phyloP scores from a whole-genome alignment of 345 rosid species.

The Sapria himalayana region DNA sequence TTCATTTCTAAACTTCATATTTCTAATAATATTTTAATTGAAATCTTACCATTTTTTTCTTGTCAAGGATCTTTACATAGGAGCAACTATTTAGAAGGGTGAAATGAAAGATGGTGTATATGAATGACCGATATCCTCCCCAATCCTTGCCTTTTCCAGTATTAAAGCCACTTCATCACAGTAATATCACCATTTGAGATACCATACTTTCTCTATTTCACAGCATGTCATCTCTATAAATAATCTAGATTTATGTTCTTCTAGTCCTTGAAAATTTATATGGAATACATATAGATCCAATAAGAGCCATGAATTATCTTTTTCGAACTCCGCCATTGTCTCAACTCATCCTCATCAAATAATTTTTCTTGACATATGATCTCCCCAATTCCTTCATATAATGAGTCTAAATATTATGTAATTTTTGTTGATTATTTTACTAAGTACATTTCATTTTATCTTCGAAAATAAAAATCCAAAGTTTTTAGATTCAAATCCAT shows the following conservation, averaged over 20 bases:
- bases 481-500: too few relatives aligned
- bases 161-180: background rate
- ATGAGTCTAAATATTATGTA: background rate
- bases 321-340: background rate
- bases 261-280: background rate
- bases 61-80: conserved; percentile 3
- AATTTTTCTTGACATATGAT: conserved; percentile 2
- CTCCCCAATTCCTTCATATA: background rate
- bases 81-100: background rate
- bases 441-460: too few relatives aligned
- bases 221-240: too few relatives aligned
- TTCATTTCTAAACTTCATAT: background rate
- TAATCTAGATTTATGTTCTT: background rate
- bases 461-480: too few relatives aligned
- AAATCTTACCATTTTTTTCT: conserved; percentile 2
- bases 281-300: conserved; percentile 1
- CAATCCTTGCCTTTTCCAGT: background rate
- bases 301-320: background rate
- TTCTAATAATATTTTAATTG: background rate
- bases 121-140: background rate
- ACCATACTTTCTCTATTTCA: background rate
- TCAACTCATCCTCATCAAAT: background rate
- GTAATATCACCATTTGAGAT: background rate
- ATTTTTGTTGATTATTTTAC: conserved; percentile 5
- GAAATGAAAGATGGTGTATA: background rate